Base-by-base conservation (phyloP, 1,284 basidiomycete species). In the Limonomyces culmigenus region DNA sequence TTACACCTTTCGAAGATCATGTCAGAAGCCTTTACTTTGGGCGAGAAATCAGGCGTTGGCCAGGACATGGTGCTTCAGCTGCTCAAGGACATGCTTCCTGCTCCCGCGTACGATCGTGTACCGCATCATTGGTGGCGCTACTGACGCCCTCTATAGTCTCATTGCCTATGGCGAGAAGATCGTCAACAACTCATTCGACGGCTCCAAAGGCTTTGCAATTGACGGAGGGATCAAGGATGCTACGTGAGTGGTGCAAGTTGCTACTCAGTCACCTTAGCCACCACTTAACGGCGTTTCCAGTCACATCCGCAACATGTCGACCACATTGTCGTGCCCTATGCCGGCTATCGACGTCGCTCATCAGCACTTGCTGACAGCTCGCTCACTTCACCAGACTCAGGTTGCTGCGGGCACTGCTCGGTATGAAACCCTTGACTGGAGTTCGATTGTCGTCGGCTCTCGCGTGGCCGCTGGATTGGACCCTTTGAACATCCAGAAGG, bases 221-320 rank as follows among this genome's bases (percentile, higher is more conserved):
- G 75, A 79, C 27, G 84, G 85, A 13, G 89, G 87, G n/a, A 73
- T 92, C 47, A 87, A 87, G 47, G 87, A 92, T 50, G 71, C 74
- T 1, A 52, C 64, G 59, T 69, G 45, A 21, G 63, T 59, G 14
- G 3, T 27, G 10, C n/a, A 8, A 27, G n/a, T 8, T 27, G 25
- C 25, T 27, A n/a, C 25, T 27, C 25, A 27, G 25, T 27, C n/a
- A 27, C n/a, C 25, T n/a, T n/a, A n/a, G n/a, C n/a, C n/a, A n/a
- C n/a, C n/a, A n/a, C n/a, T n/a, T n/a, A n/a, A n/a, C n/a, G n/a
- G n/a, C n/a, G n/a, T 27, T 17, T 40, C 36, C 39, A 72, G 70
- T 17, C 77, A 80, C 47, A 69, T 80, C 39, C 72, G 72, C 39
- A 61, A 59, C 29, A 58, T 81, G 11, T 63, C 70, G 2, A 56